A percentile compares a stretch with the other conserved stretches of the same genome.
Evolutionary conservation across 148 eudicot species (phyloP).

Genomic region (Salicornia ramosissima): DNA sequence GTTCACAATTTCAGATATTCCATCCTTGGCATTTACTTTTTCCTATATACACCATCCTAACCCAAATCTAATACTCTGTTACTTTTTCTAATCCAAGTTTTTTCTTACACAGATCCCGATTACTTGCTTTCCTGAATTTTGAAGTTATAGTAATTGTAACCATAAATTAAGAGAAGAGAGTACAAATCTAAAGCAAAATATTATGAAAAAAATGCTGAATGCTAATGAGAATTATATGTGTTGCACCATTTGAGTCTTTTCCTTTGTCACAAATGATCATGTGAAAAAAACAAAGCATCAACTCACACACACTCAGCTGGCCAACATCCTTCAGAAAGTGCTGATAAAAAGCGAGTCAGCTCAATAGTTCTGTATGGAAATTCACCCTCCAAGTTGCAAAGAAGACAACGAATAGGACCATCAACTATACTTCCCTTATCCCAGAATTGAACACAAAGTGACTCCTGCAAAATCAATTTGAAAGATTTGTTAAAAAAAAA

Average conservation of each 20-base stretch:
- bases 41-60: too few species aligned
- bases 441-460: constrained; percentile 96
- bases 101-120: too few species aligned
- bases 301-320: constrained; percentile 99
- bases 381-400: constrained; percentile 78
- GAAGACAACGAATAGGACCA: constrained; percentile 89
- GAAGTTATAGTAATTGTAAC: too few species aligned
- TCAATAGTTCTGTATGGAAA: constrained; percentile 73
- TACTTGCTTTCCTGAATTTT: too few species aligned
- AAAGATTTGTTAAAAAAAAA: background rate
- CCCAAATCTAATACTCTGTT: too few species aligned
- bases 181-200: too few species aligned
- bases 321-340: constrained; percentile 89
- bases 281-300: background rate
- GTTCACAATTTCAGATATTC: too few species aligned
- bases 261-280: background rate
- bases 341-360: constrained; percentile 60
- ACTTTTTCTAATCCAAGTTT: too few species aligned
- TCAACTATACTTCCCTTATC: constrained; percentile 84
- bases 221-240: background rate
- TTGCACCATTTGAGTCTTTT: too few species aligned
- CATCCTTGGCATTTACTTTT: too few species aligned
- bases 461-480: constrained; percentile 57
- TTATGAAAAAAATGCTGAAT: background rate
- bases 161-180: too few species aligned